Percentiles rank a stretch among this genome's conserved stretches.
These are phyloP conservation scores for Triticum turgidum DNA, from an alignment of 176 grass and related monocot species.

Conservation along the genomic window DNA sequence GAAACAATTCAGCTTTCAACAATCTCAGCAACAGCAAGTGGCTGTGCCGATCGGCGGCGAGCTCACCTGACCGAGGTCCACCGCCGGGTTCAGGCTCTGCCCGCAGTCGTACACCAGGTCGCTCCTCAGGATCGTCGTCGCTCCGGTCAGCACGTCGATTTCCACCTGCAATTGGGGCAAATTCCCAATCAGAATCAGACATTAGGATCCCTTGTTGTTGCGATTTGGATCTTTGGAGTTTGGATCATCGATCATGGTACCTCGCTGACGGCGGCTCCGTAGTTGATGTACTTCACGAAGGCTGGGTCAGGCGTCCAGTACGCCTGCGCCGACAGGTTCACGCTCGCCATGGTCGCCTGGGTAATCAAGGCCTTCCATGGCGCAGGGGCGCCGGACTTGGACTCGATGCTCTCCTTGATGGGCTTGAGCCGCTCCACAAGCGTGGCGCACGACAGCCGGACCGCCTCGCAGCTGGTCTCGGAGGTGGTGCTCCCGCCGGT, in stretches of 20 bases:
- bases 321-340: conserved; percentile 62
- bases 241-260: not conserved
- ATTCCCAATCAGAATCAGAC: not conserved
- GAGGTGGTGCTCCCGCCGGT: conserved; percentile 85
- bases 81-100: conserved; percentile 80
- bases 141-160: conserved; percentile 71
- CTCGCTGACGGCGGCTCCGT: conserved; percentile 73
- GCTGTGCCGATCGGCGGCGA: not conserved
- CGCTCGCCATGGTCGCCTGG: conserved; percentile 56
- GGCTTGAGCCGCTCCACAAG: conserved; percentile 67
- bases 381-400: conserved; percentile 25
- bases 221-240: not conserved
- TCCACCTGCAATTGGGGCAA: conserved; percentile 36
- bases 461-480: conserved; percentile 76
- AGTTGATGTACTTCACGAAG: conserved; percentile 61
- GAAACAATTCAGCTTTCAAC: not conserved
- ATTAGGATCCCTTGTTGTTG: not conserved
- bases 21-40: not conserved
- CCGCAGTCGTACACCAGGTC: conserved; percentile 82
- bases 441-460: conserved; percentile 45
- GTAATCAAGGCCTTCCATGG: conserved; percentile 61
- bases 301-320: conserved; percentile 58
- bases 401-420: conserved; percentile 64
- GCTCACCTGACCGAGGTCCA: conserved; percentile 83
- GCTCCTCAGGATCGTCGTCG: conserved; percentile 66